Evolutionary conservation across 768 basidiomycete genomes (phyloP).

Genomic region (Candolleomyces aberdarensis): DNA sequence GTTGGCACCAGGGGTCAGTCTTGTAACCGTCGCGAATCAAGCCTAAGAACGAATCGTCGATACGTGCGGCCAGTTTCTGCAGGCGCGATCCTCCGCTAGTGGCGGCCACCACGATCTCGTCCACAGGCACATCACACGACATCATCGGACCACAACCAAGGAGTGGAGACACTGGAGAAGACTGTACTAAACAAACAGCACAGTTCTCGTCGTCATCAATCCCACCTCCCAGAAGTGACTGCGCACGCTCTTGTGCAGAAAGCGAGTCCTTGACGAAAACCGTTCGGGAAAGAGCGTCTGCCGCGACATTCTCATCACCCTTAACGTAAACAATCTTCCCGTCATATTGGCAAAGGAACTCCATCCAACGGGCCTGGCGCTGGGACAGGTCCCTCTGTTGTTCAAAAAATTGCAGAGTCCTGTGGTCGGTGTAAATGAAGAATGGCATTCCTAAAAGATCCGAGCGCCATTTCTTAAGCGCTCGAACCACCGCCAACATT

Average conservation of each 20-base stretch:
- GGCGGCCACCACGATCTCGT: too few relatives aligned
- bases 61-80: too few relatives aligned
- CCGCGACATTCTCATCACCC: slow-evolving; percentile 29
- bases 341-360: slow-evolving; percentile 32
- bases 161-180: too few relatives aligned
- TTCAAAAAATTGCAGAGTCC: slow-evolving; percentile 27
- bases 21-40: too few relatives aligned
- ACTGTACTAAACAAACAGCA: too few relatives aligned
- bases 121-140: too few relatives aligned
- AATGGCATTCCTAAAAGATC: slow-evolving; percentile 17
- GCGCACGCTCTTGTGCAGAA: neutral
- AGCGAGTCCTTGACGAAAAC: neutral
- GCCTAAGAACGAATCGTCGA: too few relatives aligned
- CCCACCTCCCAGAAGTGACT: neutral
- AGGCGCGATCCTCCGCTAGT: too few relatives aligned
- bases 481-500: slow-evolving; percentile 29
- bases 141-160: too few relatives aligned
- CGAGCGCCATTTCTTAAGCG: slow-evolving; percentile 22
- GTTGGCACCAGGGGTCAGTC: neutral
- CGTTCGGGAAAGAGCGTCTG: slow-evolving; percentile 32
- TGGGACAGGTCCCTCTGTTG: slow-evolving; percentile 27
- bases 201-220: too few relatives aligned
- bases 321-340: slow-evolving; percentile 29
- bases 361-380: slow-evolving; percentile 26
- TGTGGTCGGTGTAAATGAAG: slow-evolving; percentile 33